Evolutionary conservation across 306 rosid genomes (phyloP).

Genomic region (Argentina anserina): DNA sequence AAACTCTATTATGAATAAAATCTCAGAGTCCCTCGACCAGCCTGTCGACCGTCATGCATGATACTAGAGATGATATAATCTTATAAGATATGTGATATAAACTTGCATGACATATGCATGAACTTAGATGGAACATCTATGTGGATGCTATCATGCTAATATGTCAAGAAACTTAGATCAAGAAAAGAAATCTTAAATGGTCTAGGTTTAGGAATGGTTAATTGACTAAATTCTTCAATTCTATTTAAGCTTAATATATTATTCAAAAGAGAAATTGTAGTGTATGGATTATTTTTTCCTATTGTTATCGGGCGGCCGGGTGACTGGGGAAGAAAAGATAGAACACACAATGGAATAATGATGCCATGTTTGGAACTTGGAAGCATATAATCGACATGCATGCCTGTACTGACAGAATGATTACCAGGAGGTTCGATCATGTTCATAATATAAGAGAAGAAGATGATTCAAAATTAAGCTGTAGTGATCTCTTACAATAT

Average conservation of each 20-base stretch:
- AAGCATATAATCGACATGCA: not conserved
- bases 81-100: too few relatives aligned
- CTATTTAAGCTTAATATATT: not conserved
- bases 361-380: not conserved
- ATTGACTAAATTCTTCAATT: not conserved
- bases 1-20: not conserved
- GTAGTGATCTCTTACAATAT: not conserved
- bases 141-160: not conserved
- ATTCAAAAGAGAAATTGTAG: not conserved
- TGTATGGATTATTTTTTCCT: too few relatives aligned
- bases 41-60: too few relatives aligned
- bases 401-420: conserved; percentile 13
- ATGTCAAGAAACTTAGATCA: not conserved
- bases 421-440: conserved; percentile 4
- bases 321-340: not conserved
- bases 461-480: not conserved
- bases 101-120: not conserved
- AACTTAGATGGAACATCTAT: too few relatives aligned
- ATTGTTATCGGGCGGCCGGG: too few relatives aligned
- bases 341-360: not conserved
- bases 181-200: too few relatives aligned
- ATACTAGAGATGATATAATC: too few relatives aligned
- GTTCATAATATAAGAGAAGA: not conserved
- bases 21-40: not conserved
- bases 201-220: not conserved